Evolutionary conservation across 208 protist species (phyloP), one percentile per base, ranked within the genome.

Genomic region (Phytomonas serpens): DNA sequence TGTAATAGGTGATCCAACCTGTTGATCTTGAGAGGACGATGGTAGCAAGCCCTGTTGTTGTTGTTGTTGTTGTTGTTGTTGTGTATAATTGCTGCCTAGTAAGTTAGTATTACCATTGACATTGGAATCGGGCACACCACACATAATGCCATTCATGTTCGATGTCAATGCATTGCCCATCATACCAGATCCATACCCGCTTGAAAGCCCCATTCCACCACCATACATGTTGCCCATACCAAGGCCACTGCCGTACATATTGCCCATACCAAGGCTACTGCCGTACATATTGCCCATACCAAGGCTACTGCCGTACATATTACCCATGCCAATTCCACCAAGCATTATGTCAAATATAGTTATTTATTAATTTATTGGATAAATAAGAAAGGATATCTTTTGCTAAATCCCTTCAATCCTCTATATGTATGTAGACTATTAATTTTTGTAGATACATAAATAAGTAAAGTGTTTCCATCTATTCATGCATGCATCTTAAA

Each of bases 201-300:
- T 27, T 57, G 47, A 57, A 77, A 76, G 65, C 73, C 74, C 38
- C 63, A 75, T 31, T 62, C 61, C 64, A 52, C 65, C 61, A 11
- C 70, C 63, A 23, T 65, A 40, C 51, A 69, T 71, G 32, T 66
- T 68, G 30, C 67, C 57, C 29, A 67, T 74, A 66, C 61, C 31
- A 70, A 75, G 69, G 3, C 75, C 32, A 0, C 68, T 71, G 61
- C 76, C 71, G 62, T 79, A 76, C 74, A 77, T 74, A 32, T 64
- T 67, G 69, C 64, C 36, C 68, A 74, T 64, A 47, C 74, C 75
- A 14, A 78, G 36, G 14, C 70, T 66, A 30, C 73, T 52, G 2
- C 80, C 75, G 40, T 77, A 72, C 84, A 83, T 84, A n/a, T 74
- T 74, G 61, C 82, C 81, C 64, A 72, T 69, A 29, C 79, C 79